Percentiles rank a stretch among this genome's conserved stretches.
Conservation (phyloP, 139 green algal species). For the Volvox africanus region DNA sequence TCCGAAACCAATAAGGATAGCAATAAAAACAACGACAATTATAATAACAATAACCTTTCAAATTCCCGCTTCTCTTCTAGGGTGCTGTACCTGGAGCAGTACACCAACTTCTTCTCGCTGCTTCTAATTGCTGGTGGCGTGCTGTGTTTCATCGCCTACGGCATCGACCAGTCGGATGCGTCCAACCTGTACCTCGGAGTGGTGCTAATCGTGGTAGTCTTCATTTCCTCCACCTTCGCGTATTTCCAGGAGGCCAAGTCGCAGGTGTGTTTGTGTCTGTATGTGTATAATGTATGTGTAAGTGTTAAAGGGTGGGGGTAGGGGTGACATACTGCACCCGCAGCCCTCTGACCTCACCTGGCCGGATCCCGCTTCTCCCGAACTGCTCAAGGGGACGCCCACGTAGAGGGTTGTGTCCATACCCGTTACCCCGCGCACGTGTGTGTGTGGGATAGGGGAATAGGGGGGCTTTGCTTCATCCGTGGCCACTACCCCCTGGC, state of each 20-base stretch:
- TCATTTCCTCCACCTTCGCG: constrained; percentile 68
- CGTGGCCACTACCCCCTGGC: too few species aligned
- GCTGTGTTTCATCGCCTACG: constrained; percentile 69
- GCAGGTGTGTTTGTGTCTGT: background rate
- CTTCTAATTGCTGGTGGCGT: constrained; percentile 57
- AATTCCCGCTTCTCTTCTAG: background rate
- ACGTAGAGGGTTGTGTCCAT: too few species aligned
- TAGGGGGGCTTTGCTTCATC: too few species aligned
- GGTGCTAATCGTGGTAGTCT: constrained; percentile 69
- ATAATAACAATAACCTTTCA: background rate
- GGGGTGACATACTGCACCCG: too few species aligned
- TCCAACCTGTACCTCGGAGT: constrained; percentile 85
- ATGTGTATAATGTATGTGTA: background rate
- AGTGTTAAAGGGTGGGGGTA: background rate
- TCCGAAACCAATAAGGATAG: too few species aligned
- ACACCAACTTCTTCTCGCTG: constrained; percentile 62
- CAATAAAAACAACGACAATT: background rate
- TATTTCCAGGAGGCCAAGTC: constrained; percentile 79
- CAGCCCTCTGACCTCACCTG: too few species aligned
- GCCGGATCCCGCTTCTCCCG: too few species aligned
- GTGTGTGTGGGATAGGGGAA: too few species aligned
- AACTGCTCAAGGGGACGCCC: too few species aligned
- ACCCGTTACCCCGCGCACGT: too few species aligned
- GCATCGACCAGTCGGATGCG: constrained; percentile 71
- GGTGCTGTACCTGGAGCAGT: constrained; percentile 58